These are phyloP conservation scores for Citrus glauca DNA, from an alignment of 345 rosid genomes.

Conservation along the genomic window DNA sequence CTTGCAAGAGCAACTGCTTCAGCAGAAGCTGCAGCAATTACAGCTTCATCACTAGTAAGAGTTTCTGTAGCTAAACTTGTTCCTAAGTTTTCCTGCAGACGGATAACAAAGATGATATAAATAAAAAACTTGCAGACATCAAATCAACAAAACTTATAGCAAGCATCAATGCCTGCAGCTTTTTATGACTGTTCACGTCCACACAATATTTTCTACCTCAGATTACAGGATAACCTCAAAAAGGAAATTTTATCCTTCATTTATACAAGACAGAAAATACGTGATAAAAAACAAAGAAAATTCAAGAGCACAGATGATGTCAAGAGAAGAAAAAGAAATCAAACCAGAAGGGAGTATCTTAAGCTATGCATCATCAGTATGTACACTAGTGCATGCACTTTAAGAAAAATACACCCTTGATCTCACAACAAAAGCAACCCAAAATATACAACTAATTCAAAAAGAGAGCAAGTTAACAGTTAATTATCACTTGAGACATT, in stretches of 20 bases:
- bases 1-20: conserved; percentile 93
- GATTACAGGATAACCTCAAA: neutral
- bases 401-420: neutral
- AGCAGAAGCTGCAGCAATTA: conserved; percentile 82
- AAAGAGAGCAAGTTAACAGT: neutral
- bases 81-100: conserved; percentile 47
- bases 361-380: neutral
- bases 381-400: neutral
- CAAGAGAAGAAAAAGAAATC: neutral
- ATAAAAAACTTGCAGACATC: neutral
- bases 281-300: neutral
- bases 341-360: neutral
- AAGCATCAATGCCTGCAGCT: neutral
- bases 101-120: conserved; percentile 9
- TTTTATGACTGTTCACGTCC: neutral
- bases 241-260: neutral
- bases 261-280: neutral
- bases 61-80: conserved; percentile 65
- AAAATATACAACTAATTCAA: neutral
- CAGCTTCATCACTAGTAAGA: conserved; percentile 80
- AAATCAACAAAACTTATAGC: neutral
- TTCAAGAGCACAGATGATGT: neutral
- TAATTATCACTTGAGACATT: neutral
- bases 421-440: neutral
- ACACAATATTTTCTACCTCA: neutral